Evolutionary conservation across 164 flowering plant genomes (phyloP), one percentile per base, ranked within the genome.

Genomic region (Houttuynia cordata): DNA sequence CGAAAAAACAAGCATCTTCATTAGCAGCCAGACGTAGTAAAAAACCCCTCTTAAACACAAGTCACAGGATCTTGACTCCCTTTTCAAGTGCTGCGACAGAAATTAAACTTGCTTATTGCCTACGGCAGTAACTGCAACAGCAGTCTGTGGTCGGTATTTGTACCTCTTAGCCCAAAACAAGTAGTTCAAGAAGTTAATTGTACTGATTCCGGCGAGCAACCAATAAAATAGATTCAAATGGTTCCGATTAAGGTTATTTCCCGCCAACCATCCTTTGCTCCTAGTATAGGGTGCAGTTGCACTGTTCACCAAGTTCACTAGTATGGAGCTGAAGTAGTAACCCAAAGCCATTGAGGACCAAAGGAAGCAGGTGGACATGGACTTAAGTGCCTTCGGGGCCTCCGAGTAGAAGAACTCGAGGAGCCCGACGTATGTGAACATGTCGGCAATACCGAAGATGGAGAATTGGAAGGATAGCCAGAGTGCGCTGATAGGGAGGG

Each of bases 321-420:
- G 15, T 1, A 83, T 64, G 19, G 81, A 68, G 61, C 84, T 82
- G 40, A 80, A 50, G 62, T 57, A 82, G 56, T 75, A 82, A 25
- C 84, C 87, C 34, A 80, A 37, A 0, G 83, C 80, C 75, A 76
- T 71, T 8, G 83, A 79, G 60, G 68, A 60, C 87, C 84, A 80
- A 2, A 77, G 68, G 56, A 79, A 77, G 53, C 76, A 73, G 40
- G 83, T 79, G 1, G 83, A 75, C 10, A 80, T 40, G 14, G 80
- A 63, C 56, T 77, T 80, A 37, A 83, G 49, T 10, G 53, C 75
- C 52, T 70, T 73, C 0, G 87, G 84, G 10, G 83, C 74, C 57
- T 83, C 77, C 0, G 79, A 77, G 66, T 83, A 79, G 73, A 83
- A 80, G 54, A 80, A 77, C 50, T 83, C 80, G 0, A 83, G 77